These are phyloP conservation scores for Phyllostachys edulis DNA, from an alignment of 176 grass and related monocot genomes.

Conservation along the genomic window DNA sequence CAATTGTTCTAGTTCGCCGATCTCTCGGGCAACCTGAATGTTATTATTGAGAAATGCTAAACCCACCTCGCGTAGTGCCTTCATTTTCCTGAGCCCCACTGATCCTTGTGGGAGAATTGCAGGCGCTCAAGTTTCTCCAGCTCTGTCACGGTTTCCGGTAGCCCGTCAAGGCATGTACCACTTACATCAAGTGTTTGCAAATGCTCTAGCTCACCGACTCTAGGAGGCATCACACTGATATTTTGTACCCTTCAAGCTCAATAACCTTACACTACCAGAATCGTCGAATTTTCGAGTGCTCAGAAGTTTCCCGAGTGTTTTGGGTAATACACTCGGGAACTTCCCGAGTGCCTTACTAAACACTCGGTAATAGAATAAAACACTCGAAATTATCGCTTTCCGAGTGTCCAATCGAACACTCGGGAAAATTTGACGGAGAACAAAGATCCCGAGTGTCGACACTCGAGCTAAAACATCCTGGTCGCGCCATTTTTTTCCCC, in stretches of 20 bases:
- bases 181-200: not conserved
- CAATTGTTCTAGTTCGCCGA: not conserved
- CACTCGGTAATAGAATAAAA: no score
- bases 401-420: no score
- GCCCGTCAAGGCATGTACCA: rapidly evolving
- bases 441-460: no score
- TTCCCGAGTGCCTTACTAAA: no score
- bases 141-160: not conserved
- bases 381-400: no score
- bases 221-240: not conserved
- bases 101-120: rapidly evolving
- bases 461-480: no score
- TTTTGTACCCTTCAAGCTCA: slow-evolving; percentile 13
- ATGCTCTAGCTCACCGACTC: not conserved
- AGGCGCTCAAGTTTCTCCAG: not conserved
- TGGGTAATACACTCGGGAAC: no score
- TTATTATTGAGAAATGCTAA: rapidly evolving
- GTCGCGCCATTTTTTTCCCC: no score
- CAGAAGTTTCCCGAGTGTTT: no score
- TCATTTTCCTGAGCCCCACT: not conserved
- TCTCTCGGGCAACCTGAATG: not conserved
- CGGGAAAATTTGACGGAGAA: no score
- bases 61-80: not conserved
- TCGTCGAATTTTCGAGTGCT: no score
- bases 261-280: no score